Percentiles rank a stretch among this genome's conserved stretches.
Evolutionary conservation across 306 rosid species (phyloP).

Genomic region (Prunus mume): DNA sequence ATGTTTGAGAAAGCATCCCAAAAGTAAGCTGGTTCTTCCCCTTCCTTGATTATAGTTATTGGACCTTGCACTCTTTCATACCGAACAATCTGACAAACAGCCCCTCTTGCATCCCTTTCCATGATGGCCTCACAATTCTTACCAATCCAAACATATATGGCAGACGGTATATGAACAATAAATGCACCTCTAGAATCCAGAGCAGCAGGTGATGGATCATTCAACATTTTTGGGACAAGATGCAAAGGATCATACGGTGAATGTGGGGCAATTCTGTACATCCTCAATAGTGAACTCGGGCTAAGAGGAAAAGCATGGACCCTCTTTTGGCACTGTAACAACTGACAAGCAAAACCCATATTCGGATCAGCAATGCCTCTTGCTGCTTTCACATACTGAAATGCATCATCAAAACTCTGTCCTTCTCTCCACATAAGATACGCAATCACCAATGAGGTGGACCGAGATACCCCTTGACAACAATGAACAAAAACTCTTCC

Average conservation of each 20-base stretch:
- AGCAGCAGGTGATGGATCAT: conserved; percentile 63
- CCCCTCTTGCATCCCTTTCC: conserved; percentile 98
- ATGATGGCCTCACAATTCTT: conserved; percentile 74
- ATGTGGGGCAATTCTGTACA: conserved; percentile 93
- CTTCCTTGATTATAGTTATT: conserved; percentile 65
- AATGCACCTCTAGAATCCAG: conserved; percentile 97
- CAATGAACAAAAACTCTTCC: conserved; percentile 99
- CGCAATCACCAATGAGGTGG: conserved; percentile 95
- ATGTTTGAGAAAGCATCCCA: conserved; percentile 80
- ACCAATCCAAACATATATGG: conserved; percentile 94
- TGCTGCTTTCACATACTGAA: conserved; percentile 98
- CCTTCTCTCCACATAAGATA: conserved; percentile 99
- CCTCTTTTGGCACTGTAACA: conserved; percentile 96
- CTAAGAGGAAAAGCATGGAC: conserved; percentile 97
- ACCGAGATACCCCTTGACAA: conserved; percentile 98
- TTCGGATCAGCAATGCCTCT: conserved; percentile 99
- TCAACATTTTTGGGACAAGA: conserved; percentile 95
- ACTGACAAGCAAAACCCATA: conserved; percentile 99
- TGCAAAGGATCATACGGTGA: conserved; percentile 96
- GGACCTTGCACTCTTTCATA: conserved; percentile 90
- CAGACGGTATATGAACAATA: conserved; percentile 71
- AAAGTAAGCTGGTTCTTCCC: conserved; percentile 66
- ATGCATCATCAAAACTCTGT: conserved; percentile 98
- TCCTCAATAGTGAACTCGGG: conserved; percentile 94
- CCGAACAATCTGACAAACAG: conserved; percentile 91